Base-by-base conservation (phyloP, 176 grass and related monocot species). In the Urochloa ruziziensis region DNA sequence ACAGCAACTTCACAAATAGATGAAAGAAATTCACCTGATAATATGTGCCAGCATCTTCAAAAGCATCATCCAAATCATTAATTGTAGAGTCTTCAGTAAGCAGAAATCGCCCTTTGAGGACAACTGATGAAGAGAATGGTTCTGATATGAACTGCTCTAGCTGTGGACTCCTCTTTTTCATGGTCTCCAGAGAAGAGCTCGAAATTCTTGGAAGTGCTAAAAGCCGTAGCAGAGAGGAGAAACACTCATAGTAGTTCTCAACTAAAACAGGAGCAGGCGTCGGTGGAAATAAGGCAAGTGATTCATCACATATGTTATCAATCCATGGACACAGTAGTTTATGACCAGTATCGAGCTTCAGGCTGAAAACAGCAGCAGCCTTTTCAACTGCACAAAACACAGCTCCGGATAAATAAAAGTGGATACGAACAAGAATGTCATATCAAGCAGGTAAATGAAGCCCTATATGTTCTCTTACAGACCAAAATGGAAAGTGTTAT, bases 321-420 rank as follows among this genome's bases (percentile, higher is more conserved):
- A 94, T 94, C 96, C 96, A 99, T 12, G 96, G 96, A 81, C 96
- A 99, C 2, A 99, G 89, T 47, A 96, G 80, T 83, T 95, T 99
- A 73, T 99, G 96, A 23, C 96, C 92, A 87, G n/a, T 89, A 83
- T 99, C 93, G 62, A 96, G 77, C 62, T 99, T 96, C 84, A 99
- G 85, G 79, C 93, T 96, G 77, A 99, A 96, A 77, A 99, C 96
- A 78, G 91, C 85, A 73, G 93, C 96, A 67, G 89, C 93, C 84
- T 96, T 99, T 77, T 99, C 96, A 89, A 99, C 96, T 99, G 87
- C 80, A 99, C 34, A 34, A 76, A 80, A 84, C 70, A 89, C 70
- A 70, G 19, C 35, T 46, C 28, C 75, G 3, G 23, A 14, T 47
- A 86, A 74, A 83, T 64, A 30, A 83, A 57, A 65, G 59, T 49